Evolutionary conservation across 2,329 filamentous ascomycete genomes (phyloP).

Genomic region (Penicillium sp.): DNA sequence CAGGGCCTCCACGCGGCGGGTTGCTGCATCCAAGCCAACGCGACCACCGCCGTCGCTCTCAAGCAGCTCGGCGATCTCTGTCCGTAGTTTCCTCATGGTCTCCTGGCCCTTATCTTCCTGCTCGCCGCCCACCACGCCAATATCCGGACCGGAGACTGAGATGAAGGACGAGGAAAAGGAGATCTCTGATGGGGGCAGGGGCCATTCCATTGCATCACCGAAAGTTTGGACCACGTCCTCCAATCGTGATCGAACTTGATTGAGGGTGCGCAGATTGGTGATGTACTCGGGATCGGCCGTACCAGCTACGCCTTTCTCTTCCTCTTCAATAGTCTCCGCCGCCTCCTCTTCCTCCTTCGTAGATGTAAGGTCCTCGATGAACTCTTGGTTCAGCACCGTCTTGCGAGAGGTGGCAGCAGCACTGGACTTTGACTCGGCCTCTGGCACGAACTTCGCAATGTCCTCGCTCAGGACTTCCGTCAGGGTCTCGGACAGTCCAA

Average conservation of each 20-base stretch:
- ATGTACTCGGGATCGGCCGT: conserved; percentile 65
- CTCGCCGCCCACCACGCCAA: conserved; percentile 62
- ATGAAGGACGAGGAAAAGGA: conserved; percentile 82
- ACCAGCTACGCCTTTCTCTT: conserved; percentile 2
- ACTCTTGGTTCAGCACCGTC: conserved; percentile 2
- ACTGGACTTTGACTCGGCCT: conserved; percentile 8
- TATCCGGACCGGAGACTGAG: conserved; percentile 81
- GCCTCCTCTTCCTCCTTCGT: conserved; percentile 5
- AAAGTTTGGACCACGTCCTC: conserved; percentile 89
- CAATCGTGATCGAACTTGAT: conserved; percentile 75
- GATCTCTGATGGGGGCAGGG: conserved; percentile 81
- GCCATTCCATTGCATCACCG: conserved; percentile 93
- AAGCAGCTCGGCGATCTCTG: conserved; percentile 69
- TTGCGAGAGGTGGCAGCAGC: conserved; percentile 6
- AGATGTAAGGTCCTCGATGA: conserved; percentile 7
- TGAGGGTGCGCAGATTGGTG: conserved; percentile 74
- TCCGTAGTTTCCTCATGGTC: conserved; percentile 61
- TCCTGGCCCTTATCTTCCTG: conserved; percentile 85
- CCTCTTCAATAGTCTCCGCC: no score
- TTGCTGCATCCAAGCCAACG: conserved; percentile 66
- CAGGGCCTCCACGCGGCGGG: conserved; percentile 70
- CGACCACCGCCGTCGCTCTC: conserved; percentile 57
- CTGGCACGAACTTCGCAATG: conserved; percentile 67
- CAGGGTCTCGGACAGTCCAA: conserved; percentile 75
- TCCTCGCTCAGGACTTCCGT: conserved; percentile 69